Evolutionary conservation across 139 green algal genomes (phyloP).

Genomic region (Dunaliella primolecta): DNA sequence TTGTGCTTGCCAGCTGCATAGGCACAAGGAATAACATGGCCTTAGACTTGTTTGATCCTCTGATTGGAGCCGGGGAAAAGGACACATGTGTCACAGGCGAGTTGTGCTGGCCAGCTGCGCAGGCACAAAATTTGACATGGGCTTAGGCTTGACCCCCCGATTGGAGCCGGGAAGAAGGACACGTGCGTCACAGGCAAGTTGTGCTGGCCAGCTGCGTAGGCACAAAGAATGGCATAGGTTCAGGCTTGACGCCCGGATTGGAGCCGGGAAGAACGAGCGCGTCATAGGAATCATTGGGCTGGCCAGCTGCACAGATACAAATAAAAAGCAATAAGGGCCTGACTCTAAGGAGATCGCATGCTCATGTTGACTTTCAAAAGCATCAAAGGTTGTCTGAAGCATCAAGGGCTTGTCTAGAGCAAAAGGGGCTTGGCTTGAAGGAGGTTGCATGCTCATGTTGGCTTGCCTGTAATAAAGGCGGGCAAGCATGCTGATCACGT

Average conservation of each 20-base stretch:
- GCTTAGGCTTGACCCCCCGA: too few relatives aligned
- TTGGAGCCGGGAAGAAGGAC: conserved; percentile 51
- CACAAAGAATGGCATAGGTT: not conserved
- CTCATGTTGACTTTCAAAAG: too few relatives aligned
- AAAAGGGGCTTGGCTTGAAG: too few relatives aligned
- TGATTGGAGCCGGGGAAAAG: conserved; percentile 46
- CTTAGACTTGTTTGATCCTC: too few relatives aligned
- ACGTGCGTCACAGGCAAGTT: conserved; percentile 31
- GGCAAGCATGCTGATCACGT: too few relatives aligned
- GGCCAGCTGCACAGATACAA: conserved; percentile 1
- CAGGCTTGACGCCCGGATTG: too few relatives aligned
- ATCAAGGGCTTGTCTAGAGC: too few relatives aligned
- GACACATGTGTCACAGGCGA: conserved; percentile 32
- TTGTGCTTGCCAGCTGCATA: conserved; percentile 16
- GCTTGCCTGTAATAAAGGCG: too few relatives aligned
- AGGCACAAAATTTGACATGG: not conserved
- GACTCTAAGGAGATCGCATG: too few relatives aligned
- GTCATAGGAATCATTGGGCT: conserved; percentile 30
- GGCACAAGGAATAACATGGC: not conserved
- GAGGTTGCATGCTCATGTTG: too few relatives aligned
- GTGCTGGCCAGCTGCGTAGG: conserved; percentile 13
- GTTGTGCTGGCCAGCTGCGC: conserved; percentile 17
- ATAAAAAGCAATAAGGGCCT: too few relatives aligned
- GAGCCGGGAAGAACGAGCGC: conserved; percentile 42
- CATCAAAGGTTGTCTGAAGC: too few relatives aligned